Base-by-base conservation (phyloP, 179 eudicot genomes). In the Heliamphora pulchella region DNA sequence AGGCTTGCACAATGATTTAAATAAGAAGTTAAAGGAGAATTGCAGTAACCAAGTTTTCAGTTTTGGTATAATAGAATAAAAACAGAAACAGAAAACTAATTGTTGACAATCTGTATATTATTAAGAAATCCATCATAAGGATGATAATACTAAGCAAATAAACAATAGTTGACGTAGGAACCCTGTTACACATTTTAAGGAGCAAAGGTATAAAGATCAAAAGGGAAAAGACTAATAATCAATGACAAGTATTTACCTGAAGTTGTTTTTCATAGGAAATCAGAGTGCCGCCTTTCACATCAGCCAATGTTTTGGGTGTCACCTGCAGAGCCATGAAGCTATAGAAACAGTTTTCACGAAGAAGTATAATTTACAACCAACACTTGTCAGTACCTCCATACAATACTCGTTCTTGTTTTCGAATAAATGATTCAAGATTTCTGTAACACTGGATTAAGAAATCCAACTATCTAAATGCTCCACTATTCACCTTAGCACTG, bases 241-340 rank as follows among this genome's bases (percentile, higher is more conserved):
- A n/a, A 54, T 61, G 54, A 14, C 8, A 59, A 48, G 69, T 14
- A 81, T 67, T 57, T 86, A 96, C 99, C 99, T 96, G 99, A 77
- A 94, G 98, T 83, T 92, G 94, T 74, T 94, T 98, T 73, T 96
- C 98, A 78, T 96, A 96, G 3, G 97, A 92, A 77, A 96, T 96
- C 79, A 94, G 88, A 76, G 98, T 94, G 58, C 97, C 97, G 70
- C 98, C 98, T 88, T 94, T 94, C 67, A 94, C 98, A 89, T 94
- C 98, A 85, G 98, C 98, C 74, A 93, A 87, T 75, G 98, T 94
- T 87, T 94, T 94, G 62, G 98, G 98, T 47, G 98, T 94, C 79
- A 94, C 98, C 98, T 93, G 90, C 79, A 78, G 59, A 57, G 71
- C 15, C 73, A 73, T 76, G 57, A 64, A 70, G 58, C 61, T 73